Conservation (phyloP, 345 rosid species). For the Citrus hindsii region DNA sequence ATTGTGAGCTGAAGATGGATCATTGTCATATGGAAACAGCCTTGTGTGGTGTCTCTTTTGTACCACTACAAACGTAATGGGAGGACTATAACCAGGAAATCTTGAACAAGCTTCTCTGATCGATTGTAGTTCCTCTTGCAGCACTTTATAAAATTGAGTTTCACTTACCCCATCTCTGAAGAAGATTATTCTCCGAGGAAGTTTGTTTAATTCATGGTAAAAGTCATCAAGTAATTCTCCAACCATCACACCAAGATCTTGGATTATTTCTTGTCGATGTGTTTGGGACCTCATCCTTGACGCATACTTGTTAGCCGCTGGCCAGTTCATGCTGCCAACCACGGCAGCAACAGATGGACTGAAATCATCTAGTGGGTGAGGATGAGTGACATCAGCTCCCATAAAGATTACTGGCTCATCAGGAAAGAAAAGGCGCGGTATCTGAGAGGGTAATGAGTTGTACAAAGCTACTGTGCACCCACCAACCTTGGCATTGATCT, state of each 20-base stretch:
- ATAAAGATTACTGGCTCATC: constrained; percentile 92
- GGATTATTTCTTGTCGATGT: constrained; percentile 89
- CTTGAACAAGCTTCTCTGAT: constrained; percentile 63
- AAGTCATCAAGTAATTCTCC: constrained; percentile 82
- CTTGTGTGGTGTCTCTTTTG: constrained; percentile 96
- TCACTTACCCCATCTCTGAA: constrained; percentile 95
- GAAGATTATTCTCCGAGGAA: constrained; percentile 84
- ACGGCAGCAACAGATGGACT: constrained; percentile 98
- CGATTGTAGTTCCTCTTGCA: constrained; percentile 71
- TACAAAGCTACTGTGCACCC: constrained; percentile 85
- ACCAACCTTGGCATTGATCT: constrained; percentile 95
- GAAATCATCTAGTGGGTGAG: constrained; percentile 88
- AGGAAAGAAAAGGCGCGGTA: constrained; percentile 60
- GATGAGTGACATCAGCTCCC: constrained; percentile 99
- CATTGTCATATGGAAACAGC: constrained; percentile 55
- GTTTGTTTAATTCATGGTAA: constrained; percentile 50
- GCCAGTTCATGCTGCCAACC: constrained; percentile 99
- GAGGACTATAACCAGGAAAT: constrained; percentile 59
- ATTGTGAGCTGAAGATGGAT: constrained; percentile 25
- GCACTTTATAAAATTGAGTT: constrained; percentile 81
- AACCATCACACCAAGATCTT: constrained; percentile 81
- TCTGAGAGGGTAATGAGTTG: constrained; percentile 74
- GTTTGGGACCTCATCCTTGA: constrained; percentile 96
- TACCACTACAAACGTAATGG: constrained; percentile 78
- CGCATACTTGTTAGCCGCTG: constrained; percentile 82